Conservation (phyloP, 345 rosid species). For the Lepidium aucheri region DNA sequence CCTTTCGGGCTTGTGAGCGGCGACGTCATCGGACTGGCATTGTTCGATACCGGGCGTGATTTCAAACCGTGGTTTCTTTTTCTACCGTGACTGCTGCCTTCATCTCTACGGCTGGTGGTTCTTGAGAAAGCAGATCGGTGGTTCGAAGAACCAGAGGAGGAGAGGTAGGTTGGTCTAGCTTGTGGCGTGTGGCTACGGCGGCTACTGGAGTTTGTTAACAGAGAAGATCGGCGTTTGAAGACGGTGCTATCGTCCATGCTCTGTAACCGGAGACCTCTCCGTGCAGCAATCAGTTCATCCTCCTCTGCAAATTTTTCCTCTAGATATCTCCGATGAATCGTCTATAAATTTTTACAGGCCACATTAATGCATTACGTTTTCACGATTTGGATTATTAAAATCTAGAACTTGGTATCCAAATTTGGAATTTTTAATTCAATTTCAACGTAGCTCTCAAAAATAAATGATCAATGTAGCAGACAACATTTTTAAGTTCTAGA, state of each 20-base stretch:
- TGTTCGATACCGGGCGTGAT: constrained; percentile 23
- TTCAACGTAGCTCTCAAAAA: neutral
- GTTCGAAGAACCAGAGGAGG: constrained; percentile 24
- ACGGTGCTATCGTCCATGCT: constrained; percentile 40
- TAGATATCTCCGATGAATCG: constrained; percentile 2
- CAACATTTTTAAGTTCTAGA: neutral
- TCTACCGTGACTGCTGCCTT: constrained; percentile 18
- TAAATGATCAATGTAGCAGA: neutral
- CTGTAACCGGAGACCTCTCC: constrained; percentile 24
- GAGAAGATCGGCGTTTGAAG: constrained; percentile 30
- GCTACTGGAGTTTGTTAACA: constrained; percentile 22
- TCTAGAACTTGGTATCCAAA: neutral
- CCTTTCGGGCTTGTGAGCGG: constrained; percentile 24
- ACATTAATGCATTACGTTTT: neutral
- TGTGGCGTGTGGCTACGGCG: constrained; percentile 45
- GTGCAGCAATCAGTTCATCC: constrained; percentile 27
- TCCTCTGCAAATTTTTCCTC: constrained; percentile 24
- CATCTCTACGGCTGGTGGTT: constrained; percentile 28
- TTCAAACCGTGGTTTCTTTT: constrained; percentile 18
- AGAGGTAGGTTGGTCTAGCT: constrained; percentile 34
- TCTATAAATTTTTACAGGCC: neutral
- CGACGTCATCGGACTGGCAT: constrained; percentile 14
- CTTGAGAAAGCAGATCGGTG: constrained; percentile 13
- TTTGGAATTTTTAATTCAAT: neutral
- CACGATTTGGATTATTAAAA: neutral